Percentiles rank a stretch among this genome's conserved stretches.
phyloP scores from a whole-genome alignment of 73 alveolate species.

The Durusdinium trenchii region DNA sequence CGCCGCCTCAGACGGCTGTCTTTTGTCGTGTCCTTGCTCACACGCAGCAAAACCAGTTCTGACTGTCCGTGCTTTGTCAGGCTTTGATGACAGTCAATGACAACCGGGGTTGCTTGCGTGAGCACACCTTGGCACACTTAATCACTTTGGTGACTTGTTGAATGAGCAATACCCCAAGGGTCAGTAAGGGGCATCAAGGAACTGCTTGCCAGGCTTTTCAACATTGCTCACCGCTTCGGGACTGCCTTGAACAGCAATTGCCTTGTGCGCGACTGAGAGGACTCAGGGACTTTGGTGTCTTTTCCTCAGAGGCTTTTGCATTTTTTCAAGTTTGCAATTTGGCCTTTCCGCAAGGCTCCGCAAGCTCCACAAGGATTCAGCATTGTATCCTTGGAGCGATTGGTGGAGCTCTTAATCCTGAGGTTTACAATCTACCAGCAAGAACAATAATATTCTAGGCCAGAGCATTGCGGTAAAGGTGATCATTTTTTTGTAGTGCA shows the following conservation, averaged over 20 bases:
- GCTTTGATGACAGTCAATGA: background rate
- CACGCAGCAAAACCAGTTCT: too few species aligned
- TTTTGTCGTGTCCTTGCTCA: too few species aligned
- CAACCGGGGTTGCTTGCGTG: conserved; percentile 5
- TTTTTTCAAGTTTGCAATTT: background rate
- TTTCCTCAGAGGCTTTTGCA: background rate
- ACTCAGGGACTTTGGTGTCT: too few species aligned
- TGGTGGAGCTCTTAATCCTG: background rate
- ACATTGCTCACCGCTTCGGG: conserved; percentile 57
- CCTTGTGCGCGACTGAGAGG: background rate
- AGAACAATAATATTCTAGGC: background rate
- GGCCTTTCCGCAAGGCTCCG: conserved; percentile 41
- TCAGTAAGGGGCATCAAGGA: background rate
- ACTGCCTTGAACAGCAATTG: conserved; percentile 71
- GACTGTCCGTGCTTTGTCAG: background rate
- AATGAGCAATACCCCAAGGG: background rate
- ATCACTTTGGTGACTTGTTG: background rate
- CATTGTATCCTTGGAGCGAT: conserved; percentile 41
- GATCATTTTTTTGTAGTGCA: background rate
- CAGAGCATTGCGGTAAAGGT: background rate
- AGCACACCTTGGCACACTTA: conserved; percentile 11
- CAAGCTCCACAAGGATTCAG: conserved; percentile 82
- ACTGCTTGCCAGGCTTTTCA: conserved; percentile 50
- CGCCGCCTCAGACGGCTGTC: too few species aligned
- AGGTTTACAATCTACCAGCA: background rate